Conservation (phyloP, 371 early-diverging fungal genomes). For the Mucor racemosus region DNA sequence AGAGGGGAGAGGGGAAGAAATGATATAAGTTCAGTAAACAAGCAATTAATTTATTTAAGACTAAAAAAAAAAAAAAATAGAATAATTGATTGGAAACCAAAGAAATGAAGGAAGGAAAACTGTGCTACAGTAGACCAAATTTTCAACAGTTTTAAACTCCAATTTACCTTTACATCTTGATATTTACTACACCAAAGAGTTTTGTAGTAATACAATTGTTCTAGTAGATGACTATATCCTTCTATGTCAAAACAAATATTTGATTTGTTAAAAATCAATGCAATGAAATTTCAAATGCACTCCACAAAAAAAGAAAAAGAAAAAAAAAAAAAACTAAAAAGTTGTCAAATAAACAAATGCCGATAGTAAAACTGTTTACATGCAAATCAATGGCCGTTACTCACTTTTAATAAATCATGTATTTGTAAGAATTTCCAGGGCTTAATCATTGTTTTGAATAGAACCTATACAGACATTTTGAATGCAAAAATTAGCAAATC, state of each 20-base stretch:
- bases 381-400: not conserved
- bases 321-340: too few relatives aligned
- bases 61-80: conserved; percentile 9
- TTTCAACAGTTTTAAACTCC: conserved; percentile 3
- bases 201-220: not conserved
- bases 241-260: not conserved
- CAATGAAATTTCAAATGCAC: not conserved
- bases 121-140: conserved; percentile 24
- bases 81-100: conserved; percentile 14
- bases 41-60: not conserved
- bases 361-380: not conserved
- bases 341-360: not conserved
- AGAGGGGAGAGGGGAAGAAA: too few relatives aligned
- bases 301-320: not conserved
- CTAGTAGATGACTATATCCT: too few relatives aligned
- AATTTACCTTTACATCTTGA: not conserved
- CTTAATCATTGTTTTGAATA: too few relatives aligned
- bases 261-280: not conserved
- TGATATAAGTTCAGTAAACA: too few relatives aligned
- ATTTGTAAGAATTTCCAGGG: too few relatives aligned
- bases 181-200: not conserved
- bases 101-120: conserved; percentile 21
- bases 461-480: too few relatives aligned
- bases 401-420: too few relatives aligned
- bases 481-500: too few relatives aligned